These are phyloP conservation scores for Candida manassasensis DNA, from an alignment of 805 yeast species.

Conservation along the genomic window DNA sequence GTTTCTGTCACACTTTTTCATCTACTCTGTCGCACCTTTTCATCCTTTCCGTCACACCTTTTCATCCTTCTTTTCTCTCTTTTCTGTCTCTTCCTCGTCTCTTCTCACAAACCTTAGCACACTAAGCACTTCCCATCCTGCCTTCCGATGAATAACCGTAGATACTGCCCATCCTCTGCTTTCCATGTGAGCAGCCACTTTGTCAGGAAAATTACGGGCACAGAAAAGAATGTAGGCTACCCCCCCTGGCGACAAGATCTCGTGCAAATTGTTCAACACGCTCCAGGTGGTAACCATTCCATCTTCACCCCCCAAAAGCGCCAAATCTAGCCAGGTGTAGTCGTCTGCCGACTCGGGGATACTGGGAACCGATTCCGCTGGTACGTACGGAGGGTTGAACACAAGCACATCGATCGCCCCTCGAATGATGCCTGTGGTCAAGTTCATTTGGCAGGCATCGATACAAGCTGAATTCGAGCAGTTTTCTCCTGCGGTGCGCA, in stretches of 20 bases:
- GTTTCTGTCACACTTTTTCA: too few species aligned
- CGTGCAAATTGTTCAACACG: conserved; percentile 52
- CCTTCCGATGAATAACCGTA: conserved; percentile 62
- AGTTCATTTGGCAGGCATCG: conserved; percentile 47
- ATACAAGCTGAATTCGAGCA: conserved; percentile 5
- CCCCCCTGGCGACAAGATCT: conserved; percentile 53
- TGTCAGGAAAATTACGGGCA: conserved; percentile 78
- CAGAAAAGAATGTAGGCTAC: conserved; percentile 87
- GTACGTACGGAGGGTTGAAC: conserved; percentile 97
- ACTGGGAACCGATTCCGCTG: conserved; percentile 70
- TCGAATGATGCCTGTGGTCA: conserved; percentile 46
- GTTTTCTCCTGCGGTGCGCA: conserved; percentile 20
- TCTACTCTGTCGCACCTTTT: too few species aligned
- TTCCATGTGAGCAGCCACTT: conserved; percentile 47
- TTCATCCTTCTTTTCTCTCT: too few species aligned
- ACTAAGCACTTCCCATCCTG: conserved; percentile 93
- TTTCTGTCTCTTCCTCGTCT: neutral
- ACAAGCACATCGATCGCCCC: conserved; percentile 63
- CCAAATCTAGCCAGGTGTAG: conserved; percentile 78
- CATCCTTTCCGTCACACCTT: too few species aligned
- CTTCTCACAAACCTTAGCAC: conserved; percentile 56
- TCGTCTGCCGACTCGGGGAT: conserved; percentile 45
- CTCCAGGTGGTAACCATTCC: conserved; percentile 84
- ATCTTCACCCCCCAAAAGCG: conserved; percentile 81
- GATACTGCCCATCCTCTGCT: conserved; percentile 49